phyloP scores from a whole-genome alignment of 805 yeast genomes.

The Debaryomyces castellii region DNA sequence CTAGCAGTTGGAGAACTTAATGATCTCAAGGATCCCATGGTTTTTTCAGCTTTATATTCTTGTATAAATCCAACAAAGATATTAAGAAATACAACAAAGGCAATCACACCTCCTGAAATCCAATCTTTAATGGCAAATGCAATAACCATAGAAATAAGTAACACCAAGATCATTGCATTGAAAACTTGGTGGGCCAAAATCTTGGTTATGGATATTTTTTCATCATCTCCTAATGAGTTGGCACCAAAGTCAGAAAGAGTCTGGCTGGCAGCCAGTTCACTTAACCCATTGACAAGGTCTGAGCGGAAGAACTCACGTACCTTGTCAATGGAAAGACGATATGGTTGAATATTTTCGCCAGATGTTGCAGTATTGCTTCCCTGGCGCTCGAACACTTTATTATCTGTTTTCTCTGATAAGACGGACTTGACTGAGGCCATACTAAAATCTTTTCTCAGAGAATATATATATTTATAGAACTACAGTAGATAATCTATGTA shows the following conservation, averaged over 20 bases:
- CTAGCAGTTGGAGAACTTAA: constrained; percentile 48
- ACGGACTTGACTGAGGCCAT: neutral
- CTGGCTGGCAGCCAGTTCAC: constrained; percentile 12
- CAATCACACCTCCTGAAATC: constrained; percentile 47
- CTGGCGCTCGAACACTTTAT: neutral
- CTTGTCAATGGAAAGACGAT: constrained; percentile 32
- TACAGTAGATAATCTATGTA: neutral
- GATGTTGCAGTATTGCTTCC: neutral
- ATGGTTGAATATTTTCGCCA: constrained; percentile 14
- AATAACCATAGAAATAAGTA: constrained; percentile 36
- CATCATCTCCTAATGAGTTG: constrained; percentile 31
- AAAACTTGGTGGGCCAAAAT: constrained; percentile 37
- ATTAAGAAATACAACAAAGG: constrained; percentile 44
- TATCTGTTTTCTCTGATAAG: constrained; percentile 1
- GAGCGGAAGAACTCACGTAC: constrained; percentile 42
- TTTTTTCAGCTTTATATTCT: constrained; percentile 50
- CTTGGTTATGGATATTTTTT: constrained; percentile 23
- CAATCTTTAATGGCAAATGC: constrained; percentile 39
- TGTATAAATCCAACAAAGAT: constrained; percentile 51
- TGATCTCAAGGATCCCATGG: constrained; percentile 48
- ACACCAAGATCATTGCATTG: constrained; percentile 40
- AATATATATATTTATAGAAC: neutral
- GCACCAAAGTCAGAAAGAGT: constrained; percentile 15
- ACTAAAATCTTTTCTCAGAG: neutral
- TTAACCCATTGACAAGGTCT: constrained; percentile 48